A percentile compares a stretch with the other conserved stretches of the same genome.
phyloP scores from a whole-genome alignment of 73 alveolate species.

The Paramecium tetraurelia region DNA sequence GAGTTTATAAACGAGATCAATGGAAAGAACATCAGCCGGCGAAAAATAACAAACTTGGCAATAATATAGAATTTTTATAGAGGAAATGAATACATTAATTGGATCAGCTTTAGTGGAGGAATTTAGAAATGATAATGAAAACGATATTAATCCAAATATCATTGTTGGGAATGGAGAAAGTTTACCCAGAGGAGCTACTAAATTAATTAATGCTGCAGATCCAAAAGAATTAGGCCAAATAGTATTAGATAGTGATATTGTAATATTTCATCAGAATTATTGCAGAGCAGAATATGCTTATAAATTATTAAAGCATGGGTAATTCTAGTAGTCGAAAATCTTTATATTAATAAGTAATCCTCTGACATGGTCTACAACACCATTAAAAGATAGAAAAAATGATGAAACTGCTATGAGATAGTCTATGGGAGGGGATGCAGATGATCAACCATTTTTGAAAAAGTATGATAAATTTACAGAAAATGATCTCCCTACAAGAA shows the following conservation, averaged over 20 bases:
- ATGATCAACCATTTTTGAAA: not conserved
- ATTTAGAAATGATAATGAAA: slow-evolving; percentile 60
- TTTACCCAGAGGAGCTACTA: slow-evolving; percentile 61
- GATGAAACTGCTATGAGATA: slow-evolving; percentile 6
- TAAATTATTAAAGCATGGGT: slow-evolving; percentile 32
- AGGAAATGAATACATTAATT: slow-evolving; percentile 36
- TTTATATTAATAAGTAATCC: not conserved
- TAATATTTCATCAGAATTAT: not conserved
- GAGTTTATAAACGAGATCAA: slow-evolving; percentile 32
- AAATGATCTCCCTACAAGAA: not conserved
- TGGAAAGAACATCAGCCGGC: slow-evolving; percentile 36
- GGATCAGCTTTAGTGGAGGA: slow-evolving; percentile 60
- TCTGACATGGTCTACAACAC: slow-evolving; percentile 9
- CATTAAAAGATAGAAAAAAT: slow-evolving; percentile 1
- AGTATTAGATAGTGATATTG: not conserved
- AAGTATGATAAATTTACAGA: not conserved
- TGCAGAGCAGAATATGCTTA: slow-evolving; percentile 26
- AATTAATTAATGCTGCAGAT: slow-evolving; percentile 5
- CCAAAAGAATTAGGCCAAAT: not conserved
- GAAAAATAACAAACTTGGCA: slow-evolving; percentile 20
- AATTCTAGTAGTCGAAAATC: not conserved
- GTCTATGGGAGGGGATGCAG: not conserved
- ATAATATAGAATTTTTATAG: not conserved
- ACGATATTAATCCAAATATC: slow-evolving; percentile 57
- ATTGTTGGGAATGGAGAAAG: slow-evolving; percentile 43